Evolutionary conservation across 306 rosid species (phyloP).

Genomic region (Cicer chorassanicum): DNA sequence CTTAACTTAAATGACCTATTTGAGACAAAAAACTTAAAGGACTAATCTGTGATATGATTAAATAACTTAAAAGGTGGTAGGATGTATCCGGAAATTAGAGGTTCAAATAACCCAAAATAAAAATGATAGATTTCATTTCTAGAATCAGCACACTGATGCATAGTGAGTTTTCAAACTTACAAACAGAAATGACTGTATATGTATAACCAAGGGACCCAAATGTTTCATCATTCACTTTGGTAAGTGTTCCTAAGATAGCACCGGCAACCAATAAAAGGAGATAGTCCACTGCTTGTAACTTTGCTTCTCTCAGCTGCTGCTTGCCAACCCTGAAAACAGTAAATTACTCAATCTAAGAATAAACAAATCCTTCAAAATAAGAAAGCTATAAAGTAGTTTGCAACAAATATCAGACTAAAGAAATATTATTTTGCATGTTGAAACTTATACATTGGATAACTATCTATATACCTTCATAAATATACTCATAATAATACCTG

Average conservation of each 20-base stretch:
- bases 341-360: constrained; percentile 39
- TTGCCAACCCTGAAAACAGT: constrained; percentile 60
- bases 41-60: too few species aligned
- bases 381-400: background rate
- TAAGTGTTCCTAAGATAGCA: constrained; percentile 67
- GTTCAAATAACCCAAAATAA: background rate
- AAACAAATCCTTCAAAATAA: constrained; percentile 7
- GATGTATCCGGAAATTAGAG: too few species aligned
- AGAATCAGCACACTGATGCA: constrained; percentile 10
- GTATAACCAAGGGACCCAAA: constrained; percentile 71
- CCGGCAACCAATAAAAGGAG: constrained; percentile 74
- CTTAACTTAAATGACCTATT: too few species aligned
- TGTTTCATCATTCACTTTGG: constrained; percentile 65
- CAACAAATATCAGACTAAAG: background rate
- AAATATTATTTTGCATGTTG: constrained; percentile 5
- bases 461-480: background rate
- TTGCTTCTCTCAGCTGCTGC: constrained; percentile 70
- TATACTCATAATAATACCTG: background rate
- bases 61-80: too few species aligned
- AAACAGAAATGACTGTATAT: constrained; percentile 69
- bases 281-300: constrained; percentile 61
- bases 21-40: too few species aligned
- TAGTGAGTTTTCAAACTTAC: constrained; percentile 52
- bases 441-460: background rate
- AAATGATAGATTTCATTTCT: constrained; percentile 6